Base-by-base conservation (phyloP, 495 filamentous ascomycete species). In the Penicillium coffeae region DNA sequence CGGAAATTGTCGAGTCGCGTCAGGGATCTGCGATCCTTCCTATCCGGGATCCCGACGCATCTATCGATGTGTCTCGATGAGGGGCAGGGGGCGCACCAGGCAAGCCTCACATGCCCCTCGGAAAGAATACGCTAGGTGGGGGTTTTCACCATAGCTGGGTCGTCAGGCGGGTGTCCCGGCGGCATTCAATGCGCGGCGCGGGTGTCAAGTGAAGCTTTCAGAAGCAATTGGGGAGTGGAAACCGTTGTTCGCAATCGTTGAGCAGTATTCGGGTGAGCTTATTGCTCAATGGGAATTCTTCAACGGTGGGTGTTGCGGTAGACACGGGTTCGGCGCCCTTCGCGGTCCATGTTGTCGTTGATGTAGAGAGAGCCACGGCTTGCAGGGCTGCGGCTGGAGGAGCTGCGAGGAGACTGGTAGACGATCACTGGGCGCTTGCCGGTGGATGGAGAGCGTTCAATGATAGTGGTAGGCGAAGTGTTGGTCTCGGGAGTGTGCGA, bases 351-450 rank as follows among this genome's bases (percentile, higher is more conserved):
- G n/a, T 50, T 58, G 53, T 75, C 68, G 13, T 53, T 43, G 32
- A 65, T 56, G 45, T 75, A 75, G 30, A 75, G 54, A 4, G 72
- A 76, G 27, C 70, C 70, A 13, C 71, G 65, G 56, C 63, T 72
- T 32, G 69, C 60, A 14, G 69, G 64, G 48, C 58, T 56, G 33
- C 64, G 67, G 38, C 44, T 57, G 43, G 64, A 56, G 1, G 65
- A 65, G 38, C 45, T 47, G 9, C 57, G 56, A 20, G 63, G 55
- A 14, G 55, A 56, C 6, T 59, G 66, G 20, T 72, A 72, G 50
- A 72, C 57, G 40, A 71, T 71, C 43, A 65, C 54, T 20, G 59
- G 68, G 21, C 45, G 64, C 38, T 62, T 65, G 45, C 33, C 50
- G 21, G 16, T 37, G 12, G 48, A 55, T 13, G 51, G 42, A 3